Evolutionary conservation across 169 alveolate species (phyloP).

Genomic region (Cryptosporidium xiaoi): DNA sequence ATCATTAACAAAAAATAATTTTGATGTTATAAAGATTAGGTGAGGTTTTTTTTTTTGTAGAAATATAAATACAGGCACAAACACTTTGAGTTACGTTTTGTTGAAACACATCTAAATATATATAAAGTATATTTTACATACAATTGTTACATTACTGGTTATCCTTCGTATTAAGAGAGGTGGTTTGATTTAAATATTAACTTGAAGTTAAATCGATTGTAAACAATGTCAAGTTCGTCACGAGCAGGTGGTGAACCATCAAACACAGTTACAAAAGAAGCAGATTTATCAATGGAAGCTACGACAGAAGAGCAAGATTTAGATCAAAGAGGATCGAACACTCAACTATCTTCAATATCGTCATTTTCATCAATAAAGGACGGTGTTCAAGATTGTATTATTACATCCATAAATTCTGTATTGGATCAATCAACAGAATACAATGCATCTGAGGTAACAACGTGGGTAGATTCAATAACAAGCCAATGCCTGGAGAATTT

Average conservation of each 20-base stretch:
- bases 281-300: slow-evolving; percentile 22
- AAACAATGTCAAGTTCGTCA: slow-evolving; percentile 40
- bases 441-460: slow-evolving; percentile 70
- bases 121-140: too few relatives aligned
- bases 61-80: too few relatives aligned
- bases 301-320: slow-evolving; percentile 44
- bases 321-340: slow-evolving; percentile 24
- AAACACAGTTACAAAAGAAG: slow-evolving; percentile 4
- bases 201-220: too few relatives aligned
- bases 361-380: slow-evolving; percentile 68
- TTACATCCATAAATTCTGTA: slow-evolving; percentile 65
- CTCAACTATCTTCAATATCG: slow-evolving; percentile 30
- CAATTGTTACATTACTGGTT: too few relatives aligned
- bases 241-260: slow-evolving; percentile 22
- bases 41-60: background rate
- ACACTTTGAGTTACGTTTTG: too few relatives aligned
- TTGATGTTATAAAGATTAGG: background rate
- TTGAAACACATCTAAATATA: too few relatives aligned
- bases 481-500: slow-evolving; percentile 73
- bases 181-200: too few relatives aligned
- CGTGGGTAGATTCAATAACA: slow-evolving; percentile 79
- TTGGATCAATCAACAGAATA: slow-evolving; percentile 68
- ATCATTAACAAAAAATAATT: background rate
- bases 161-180: too few relatives aligned
- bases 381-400: slow-evolving; percentile 69